These are phyloP conservation scores for Zasmidium angulare DNA, from an alignment of 2,329 filamentous ascomycete genomes.

Conservation along the genomic window DNA sequence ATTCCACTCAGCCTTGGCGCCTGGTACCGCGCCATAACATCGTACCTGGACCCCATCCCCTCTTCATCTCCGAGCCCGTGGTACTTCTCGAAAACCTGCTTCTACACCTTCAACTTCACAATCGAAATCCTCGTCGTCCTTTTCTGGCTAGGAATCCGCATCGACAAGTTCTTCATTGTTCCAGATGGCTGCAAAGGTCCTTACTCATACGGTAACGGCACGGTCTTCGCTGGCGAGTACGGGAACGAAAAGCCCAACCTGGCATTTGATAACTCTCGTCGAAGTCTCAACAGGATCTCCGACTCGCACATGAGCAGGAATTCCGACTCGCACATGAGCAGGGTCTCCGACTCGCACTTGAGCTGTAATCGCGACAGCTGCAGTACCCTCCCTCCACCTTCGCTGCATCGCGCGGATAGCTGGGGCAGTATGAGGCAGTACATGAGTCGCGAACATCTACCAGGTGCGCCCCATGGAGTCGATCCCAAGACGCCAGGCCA, in stretches of 20 bases:
- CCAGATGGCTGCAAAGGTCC: conserved; percentile 66
- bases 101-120: conserved; percentile 77
- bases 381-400: conserved; percentile 4
- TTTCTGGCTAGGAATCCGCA: conserved; percentile 64
- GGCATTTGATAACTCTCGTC: too few species aligned
- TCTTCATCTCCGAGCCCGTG: conserved; percentile 58
- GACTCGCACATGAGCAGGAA: background rate
- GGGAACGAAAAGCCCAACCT: background rate
- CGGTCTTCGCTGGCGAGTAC: conserved; percentile 7
- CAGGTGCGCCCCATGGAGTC: background rate
- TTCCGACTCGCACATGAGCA: background rate
- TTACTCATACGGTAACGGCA: conserved; percentile 22
- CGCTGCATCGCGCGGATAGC: background rate
- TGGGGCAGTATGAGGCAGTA: too few species aligned
- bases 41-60: conserved; percentile 47
- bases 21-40: conserved; percentile 63
- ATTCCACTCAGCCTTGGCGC: conserved; percentile 67
- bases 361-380: background rate
- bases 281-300: too few species aligned
- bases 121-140: conserved; percentile 71
- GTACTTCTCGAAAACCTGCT: conserved; percentile 70
- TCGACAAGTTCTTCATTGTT: conserved; percentile 74
- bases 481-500: background rate
- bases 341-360: background rate
- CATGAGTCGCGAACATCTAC: too few species aligned